phyloP scores from a whole-genome alignment of 139 green algal species.

The Chlorella vulgaris region DNA sequence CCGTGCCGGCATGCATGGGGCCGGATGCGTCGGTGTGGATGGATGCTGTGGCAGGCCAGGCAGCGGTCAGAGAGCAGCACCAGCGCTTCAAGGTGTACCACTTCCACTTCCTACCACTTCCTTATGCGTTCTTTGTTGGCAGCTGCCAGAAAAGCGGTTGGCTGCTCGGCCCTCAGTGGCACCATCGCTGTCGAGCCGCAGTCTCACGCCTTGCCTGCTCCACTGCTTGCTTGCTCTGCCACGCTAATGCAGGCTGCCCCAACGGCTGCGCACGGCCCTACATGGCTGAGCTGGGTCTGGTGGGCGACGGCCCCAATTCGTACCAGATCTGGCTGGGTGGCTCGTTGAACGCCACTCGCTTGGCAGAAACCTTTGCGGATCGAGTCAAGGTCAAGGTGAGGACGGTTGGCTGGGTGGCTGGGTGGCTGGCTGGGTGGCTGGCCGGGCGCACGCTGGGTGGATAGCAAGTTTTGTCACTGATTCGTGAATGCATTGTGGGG shows the following conservation, averaged over 20 bases:
- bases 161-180: neutral
- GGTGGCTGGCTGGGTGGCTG: neutral
- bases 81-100: no score
- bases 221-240: neutral
- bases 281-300: slow-evolving; percentile 98
- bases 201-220: neutral
- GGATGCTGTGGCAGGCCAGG: no score
- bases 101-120: no score
- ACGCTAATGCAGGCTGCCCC: slow-evolving; percentile 79
- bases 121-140: no score
- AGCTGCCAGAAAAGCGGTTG: no score
- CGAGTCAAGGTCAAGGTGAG: slow-evolving; percentile 74
- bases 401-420: neutral
- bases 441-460: neutral
- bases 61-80: no score
- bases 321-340: slow-evolving; percentile 98
- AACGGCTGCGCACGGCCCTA: slow-evolving; percentile 99
- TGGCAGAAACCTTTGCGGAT: slow-evolving; percentile 84
- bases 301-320: slow-evolving; percentile 96
- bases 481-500: no score
- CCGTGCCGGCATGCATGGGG: neutral
- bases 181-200: neutral
- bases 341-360: slow-evolving; percentile 77
- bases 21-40: no score
- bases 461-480: neutral